Evolutionary conservation across 2,329 filamentous ascomycete genomes (phyloP).

Genomic region (Endoconidiophora polonica): DNA sequence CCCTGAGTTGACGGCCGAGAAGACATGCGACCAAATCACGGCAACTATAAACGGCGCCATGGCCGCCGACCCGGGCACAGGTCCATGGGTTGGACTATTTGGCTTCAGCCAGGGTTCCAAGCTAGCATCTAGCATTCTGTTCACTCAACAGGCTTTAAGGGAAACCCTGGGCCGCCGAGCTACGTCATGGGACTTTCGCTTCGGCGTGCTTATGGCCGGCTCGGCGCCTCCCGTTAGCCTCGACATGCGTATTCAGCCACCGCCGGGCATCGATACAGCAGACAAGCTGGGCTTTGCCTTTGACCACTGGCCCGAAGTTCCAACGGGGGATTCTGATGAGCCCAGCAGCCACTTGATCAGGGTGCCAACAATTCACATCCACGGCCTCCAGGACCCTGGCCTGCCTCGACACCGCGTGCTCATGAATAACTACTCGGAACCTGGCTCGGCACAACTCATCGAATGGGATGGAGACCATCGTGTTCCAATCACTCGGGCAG

Average conservation of each 20-base stretch:
- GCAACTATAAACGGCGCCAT: slow-evolving; percentile 28
- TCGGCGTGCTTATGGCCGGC: slow-evolving; percentile 46
- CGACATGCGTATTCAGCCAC: slow-evolving; percentile 20
- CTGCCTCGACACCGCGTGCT: slow-evolving; percentile 41
- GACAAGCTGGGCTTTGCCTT: slow-evolving; percentile 22
- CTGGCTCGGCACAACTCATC: slow-evolving; percentile 36
- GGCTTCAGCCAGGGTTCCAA: slow-evolving; percentile 55
- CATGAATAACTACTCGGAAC: slow-evolving; percentile 41
- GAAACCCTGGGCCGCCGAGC: slow-evolving; percentile 20
- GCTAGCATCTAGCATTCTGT: slow-evolving; percentile 40
- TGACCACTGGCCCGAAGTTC: slow-evolving; percentile 24
- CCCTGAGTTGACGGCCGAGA: slow-evolving; percentile 30
- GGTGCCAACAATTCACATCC: slow-evolving; percentile 50
- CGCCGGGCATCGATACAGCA: slow-evolving; percentile 15
- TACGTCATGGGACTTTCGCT: slow-evolving; percentile 31
- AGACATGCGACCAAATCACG: slow-evolving; percentile 25
- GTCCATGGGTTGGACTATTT: slow-evolving; percentile 42
- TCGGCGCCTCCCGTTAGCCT: slow-evolving; percentile 41
- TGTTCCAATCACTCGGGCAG: slow-evolving; percentile 48
- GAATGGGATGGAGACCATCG: slow-evolving; percentile 62
- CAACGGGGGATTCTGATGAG: slow-evolving; percentile 6
- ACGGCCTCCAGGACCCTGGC: slow-evolving; percentile 44
- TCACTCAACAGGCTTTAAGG: slow-evolving; percentile 40
- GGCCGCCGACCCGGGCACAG: slow-evolving; percentile 35
- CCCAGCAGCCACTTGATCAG: slow-evolving; percentile 29